Percentiles rank a stretch among this genome's conserved stretches.
phyloP scores from a whole-genome alignment of 2,329 filamentous ascomycete genomes.

The Nigrospora sphaerica region DNA sequence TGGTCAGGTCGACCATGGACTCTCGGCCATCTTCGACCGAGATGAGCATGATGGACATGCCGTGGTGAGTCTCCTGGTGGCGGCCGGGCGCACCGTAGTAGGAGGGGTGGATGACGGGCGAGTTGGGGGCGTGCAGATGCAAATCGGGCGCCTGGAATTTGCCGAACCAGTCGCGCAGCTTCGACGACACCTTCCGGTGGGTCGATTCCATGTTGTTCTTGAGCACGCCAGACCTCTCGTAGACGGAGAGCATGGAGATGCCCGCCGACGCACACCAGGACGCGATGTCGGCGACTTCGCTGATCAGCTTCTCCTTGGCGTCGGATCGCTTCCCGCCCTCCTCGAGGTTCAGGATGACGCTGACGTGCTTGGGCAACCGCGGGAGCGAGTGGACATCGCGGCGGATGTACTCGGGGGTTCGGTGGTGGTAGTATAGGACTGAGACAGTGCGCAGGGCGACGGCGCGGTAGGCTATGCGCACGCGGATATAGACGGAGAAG shows the following conservation, averaged over 20 bases:
- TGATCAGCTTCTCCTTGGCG: constrained; percentile 75
- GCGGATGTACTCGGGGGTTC: constrained; percentile 85
- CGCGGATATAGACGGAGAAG: constrained; percentile 82
- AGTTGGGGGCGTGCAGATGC: constrained; percentile 40
- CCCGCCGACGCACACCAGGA: constrained; percentile 91
- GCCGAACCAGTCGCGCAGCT: constrained; percentile 84
- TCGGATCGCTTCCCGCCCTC: constrained; percentile 61
- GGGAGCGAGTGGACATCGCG: constrained; percentile 72
- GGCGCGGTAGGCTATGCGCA: constrained; percentile 72
- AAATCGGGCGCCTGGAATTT: constrained; percentile 60
- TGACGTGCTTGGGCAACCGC: constrained; percentile 77
- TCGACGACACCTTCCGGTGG: constrained; percentile 70
- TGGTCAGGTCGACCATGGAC: constrained; percentile 90
- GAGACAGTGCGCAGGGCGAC: constrained; percentile 72
- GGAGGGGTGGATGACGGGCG: constrained; percentile 13
- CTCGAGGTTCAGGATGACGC: constrained; percentile 73
- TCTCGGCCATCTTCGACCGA: constrained; percentile 85
- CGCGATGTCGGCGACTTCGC: constrained; percentile 84
- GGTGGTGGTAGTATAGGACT: constrained; percentile 89
- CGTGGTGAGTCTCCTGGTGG: constrained; percentile 28
- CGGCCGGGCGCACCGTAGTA: constrained; percentile 9
- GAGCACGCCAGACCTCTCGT: constrained; percentile 82
- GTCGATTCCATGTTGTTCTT: constrained; percentile 86
- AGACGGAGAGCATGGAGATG: constrained; percentile 81
- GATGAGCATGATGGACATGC: constrained; percentile 64